These are phyloP conservation scores for Aureobasidium subglaciale DNA, from an alignment of 2,329 filamentous ascomycete genomes.

Conservation along the genomic window DNA sequence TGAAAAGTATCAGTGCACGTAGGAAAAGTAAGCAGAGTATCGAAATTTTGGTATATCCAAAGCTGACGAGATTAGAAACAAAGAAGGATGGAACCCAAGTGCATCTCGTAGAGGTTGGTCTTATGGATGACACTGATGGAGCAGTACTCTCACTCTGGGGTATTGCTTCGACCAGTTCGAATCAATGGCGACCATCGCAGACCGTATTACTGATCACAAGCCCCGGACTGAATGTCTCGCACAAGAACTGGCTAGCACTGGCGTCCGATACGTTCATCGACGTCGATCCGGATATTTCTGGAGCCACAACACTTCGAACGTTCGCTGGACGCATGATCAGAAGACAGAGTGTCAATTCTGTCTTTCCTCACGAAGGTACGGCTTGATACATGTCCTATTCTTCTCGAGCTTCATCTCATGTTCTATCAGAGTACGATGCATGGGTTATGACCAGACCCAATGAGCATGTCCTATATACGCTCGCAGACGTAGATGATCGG, in stretches of 20 bases:
- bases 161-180: conserved; percentile 35
- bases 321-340: conserved; percentile 43
- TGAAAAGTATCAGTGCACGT: conserved; percentile 49
- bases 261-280: conserved; percentile 45
- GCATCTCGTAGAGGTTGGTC: conserved; percentile 43
- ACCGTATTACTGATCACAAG: conserved; percentile 46
- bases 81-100: conserved; percentile 41
- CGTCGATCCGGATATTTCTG: conserved; percentile 47
- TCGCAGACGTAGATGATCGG: conserved; percentile 38
- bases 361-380: conserved; percentile 34
- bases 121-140: conserved; percentile 53
- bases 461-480: conserved; percentile 31
- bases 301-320: conserved; percentile 47
- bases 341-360: conserved; percentile 44
- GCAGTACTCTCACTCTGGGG: conserved; percentile 50
- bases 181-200: conserved; percentile 40
- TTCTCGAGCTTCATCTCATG: neutral
- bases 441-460: neutral
- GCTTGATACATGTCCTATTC: neutral
- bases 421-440: neutral
- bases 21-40: conserved; percentile 36
- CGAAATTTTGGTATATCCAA: neutral
- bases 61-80: conserved; percentile 26
- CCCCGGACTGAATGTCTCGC: conserved; percentile 35
- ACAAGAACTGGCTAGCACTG: conserved; percentile 21